Evolutionary conservation across 2,329 filamentous ascomycete species (phyloP).

Genomic region (Shiraia sp.): DNA sequence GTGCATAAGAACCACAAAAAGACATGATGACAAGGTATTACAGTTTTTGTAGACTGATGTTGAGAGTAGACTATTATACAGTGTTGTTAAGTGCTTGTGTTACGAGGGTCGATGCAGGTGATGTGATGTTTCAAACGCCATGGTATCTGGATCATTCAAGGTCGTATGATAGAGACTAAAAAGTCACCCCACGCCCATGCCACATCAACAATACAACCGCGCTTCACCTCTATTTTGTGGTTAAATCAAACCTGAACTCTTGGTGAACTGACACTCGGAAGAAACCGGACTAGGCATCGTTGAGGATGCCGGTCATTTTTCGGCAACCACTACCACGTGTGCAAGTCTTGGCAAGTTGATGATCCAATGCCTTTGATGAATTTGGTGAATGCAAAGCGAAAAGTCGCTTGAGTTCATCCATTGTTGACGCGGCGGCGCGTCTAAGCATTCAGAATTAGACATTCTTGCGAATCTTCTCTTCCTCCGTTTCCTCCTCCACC

Average conservation of each 20-base stretch:
- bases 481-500: constrained; percentile 42
- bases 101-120: constrained; percentile 2
- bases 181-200: constrained; percentile 18
- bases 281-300: not conserved
- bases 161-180: constrained; percentile 1
- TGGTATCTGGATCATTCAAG: constrained; percentile 8
- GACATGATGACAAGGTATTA: constrained; percentile 12
- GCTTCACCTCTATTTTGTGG: not conserved
- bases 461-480: constrained; percentile 32
- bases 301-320: constrained; percentile 2
- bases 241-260: not conserved
- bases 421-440: too few relatives aligned
- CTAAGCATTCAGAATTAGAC: constrained; percentile 8
- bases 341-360: not conserved
- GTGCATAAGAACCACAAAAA: constrained; percentile 9
- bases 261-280: constrained; percentile 2
- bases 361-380: too few relatives aligned
- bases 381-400: too few relatives aligned
- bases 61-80: constrained; percentile 27
- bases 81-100: not conserved
- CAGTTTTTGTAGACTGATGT: not conserved
- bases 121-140: constrained; percentile 13
- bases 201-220: constrained; percentile 7
- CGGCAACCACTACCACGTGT: too few relatives aligned
- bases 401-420: too few relatives aligned